phyloP scores from a whole-genome alignment of 179 eudicot species.

The Amaranthus tricolor region DNA sequence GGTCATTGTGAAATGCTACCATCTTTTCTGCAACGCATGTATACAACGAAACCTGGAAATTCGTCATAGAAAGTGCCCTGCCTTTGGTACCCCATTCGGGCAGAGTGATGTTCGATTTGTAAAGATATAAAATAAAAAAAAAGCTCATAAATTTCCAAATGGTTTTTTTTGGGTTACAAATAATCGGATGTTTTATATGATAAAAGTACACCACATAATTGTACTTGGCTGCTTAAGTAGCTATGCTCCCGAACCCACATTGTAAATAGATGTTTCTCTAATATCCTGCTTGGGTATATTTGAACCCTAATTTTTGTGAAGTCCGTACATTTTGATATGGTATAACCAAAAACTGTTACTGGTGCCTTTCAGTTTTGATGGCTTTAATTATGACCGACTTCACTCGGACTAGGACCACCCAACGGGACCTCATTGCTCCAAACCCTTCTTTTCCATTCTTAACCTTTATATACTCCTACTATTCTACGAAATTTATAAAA shows the following conservation, averaged over 20 bases:
- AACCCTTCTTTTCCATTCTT: neutral
- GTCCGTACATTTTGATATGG: neutral
- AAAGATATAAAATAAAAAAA: slow-evolving; percentile 55
- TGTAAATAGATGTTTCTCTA: too few species aligned
- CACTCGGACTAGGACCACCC: too few species aligned
- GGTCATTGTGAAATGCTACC: slow-evolving; percentile 85
- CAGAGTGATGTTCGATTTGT: slow-evolving; percentile 88
- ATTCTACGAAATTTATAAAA: too few species aligned
- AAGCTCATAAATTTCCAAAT: neutral
- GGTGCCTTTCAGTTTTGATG: neutral
- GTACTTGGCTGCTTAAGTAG: slow-evolving; percentile 20
- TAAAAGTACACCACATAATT: slow-evolving; percentile 15
- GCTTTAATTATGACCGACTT: neutral
- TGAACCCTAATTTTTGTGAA: too few species aligned
- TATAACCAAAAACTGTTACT: neutral
- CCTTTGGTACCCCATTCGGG: slow-evolving; percentile 91
- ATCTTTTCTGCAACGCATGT: slow-evolving; percentile 93
- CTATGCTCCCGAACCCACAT: neutral
- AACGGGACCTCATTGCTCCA: too few species aligned
- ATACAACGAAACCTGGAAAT: slow-evolving; percentile 90
- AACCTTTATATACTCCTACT: neutral
- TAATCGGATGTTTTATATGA: slow-evolving; percentile 7
- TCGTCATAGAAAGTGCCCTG: slow-evolving; percentile 95
- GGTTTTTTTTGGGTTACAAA: slow-evolving; percentile 3
- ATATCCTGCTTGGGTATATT: too few species aligned